phyloP scores from a whole-genome alignment of 176 grass and related monocot genomes.

The Metroxylon sagu region DNA sequence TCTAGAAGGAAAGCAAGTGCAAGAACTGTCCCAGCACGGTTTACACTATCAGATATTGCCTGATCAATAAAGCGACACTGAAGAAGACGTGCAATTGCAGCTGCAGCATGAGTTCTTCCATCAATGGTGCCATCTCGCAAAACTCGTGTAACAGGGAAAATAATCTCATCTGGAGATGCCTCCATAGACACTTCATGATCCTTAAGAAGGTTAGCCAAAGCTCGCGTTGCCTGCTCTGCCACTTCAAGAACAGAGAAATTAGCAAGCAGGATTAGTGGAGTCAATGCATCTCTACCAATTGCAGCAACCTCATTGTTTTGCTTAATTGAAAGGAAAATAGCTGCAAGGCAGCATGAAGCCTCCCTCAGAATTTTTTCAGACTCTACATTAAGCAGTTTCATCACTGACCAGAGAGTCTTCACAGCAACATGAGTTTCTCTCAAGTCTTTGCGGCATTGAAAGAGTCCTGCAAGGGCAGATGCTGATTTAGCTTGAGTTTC shows the following conservation, averaged over 20 bases:
- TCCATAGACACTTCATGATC: slow-evolving; percentile 73
- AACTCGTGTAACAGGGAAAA: slow-evolving; percentile 69
- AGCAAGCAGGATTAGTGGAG: slow-evolving; percentile 49
- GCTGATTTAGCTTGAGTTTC: slow-evolving; percentile 98
- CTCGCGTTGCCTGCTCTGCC: slow-evolving; percentile 82
- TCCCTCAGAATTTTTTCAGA: slow-evolving; percentile 72
- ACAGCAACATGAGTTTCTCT: slow-evolving; percentile 80
- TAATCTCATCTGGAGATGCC: slow-evolving; percentile 65
- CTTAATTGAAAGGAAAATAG: slow-evolving; percentile 92
- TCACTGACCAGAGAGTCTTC: slow-evolving; percentile 71
- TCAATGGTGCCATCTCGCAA: slow-evolving; percentile 79
- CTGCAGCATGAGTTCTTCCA: slow-evolving; percentile 88
- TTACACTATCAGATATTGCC: slow-evolving; percentile 65
- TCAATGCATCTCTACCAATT: slow-evolving; percentile 72
- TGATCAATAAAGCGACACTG: slow-evolving; percentile 54
- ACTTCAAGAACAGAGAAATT: slow-evolving; percentile 76
- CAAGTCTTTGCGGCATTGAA: slow-evolving; percentile 91
- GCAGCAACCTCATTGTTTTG: slow-evolving; percentile 83
- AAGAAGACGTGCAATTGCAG: slow-evolving; percentile 83
- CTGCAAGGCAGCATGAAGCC: slow-evolving; percentile 72
- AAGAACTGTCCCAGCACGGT: slow-evolving; percentile 71
- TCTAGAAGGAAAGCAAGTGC: slow-evolving; percentile 73
- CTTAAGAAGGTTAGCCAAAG: slow-evolving; percentile 90
- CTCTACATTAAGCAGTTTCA: slow-evolving; percentile 73
- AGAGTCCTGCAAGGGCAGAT: slow-evolving; percentile 81